Percentiles rank a stretch among this genome's conserved stretches.
Evolutionary conservation across 805 yeast genomes (phyloP).

Genomic region (Candida multigemmis): DNA sequence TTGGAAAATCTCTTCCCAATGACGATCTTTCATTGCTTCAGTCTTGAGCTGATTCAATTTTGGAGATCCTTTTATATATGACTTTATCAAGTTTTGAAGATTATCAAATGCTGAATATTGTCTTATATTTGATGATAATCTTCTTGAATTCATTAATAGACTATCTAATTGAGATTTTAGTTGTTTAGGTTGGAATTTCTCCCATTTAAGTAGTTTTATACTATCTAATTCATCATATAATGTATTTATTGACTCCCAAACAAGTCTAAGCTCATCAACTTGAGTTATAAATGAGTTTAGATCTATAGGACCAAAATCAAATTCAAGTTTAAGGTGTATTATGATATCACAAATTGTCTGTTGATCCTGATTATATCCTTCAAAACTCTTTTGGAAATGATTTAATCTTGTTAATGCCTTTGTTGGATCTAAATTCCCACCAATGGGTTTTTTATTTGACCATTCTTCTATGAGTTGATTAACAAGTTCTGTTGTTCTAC

Average conservation of each 20-base stretch:
- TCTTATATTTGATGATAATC: slow-evolving; percentile 49
- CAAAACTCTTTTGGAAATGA: slow-evolving; percentile 10
- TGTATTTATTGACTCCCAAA: slow-evolving; percentile 54
- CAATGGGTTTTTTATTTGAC: slow-evolving; percentile 38
- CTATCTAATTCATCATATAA: slow-evolving; percentile 39
- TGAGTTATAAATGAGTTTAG: slow-evolving; percentile 35
- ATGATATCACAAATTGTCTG: too few relatives aligned
- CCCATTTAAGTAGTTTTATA: slow-evolving; percentile 41
- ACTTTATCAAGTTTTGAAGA: slow-evolving; percentile 38
- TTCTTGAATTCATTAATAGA: slow-evolving; percentile 33
- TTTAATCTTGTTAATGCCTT: slow-evolving; percentile 33
- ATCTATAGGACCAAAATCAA: slow-evolving; percentile 6
- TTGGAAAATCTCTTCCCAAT: slow-evolving; percentile 48
- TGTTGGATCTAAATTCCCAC: slow-evolving; percentile 31
- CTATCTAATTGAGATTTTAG: slow-evolving; percentile 44
- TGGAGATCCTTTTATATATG: slow-evolving; percentile 26
- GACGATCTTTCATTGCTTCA: slow-evolving; percentile 52
- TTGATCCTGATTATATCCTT: too few relatives aligned
- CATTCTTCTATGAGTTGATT: slow-evolving; percentile 31
- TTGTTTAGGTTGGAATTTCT: slow-evolving; percentile 30
- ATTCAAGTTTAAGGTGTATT: too few relatives aligned
- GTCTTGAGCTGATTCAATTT: slow-evolving; percentile 40
- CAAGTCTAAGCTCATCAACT: slow-evolving; percentile 44
- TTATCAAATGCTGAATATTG: slow-evolving; percentile 64
- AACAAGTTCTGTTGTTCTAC: slow-evolving; percentile 22